Evolutionary conservation across 2,329 filamentous ascomycete genomes (phyloP), one percentile per base, ranked within the genome.

Genomic region (Pyricularia sp.): DNA sequence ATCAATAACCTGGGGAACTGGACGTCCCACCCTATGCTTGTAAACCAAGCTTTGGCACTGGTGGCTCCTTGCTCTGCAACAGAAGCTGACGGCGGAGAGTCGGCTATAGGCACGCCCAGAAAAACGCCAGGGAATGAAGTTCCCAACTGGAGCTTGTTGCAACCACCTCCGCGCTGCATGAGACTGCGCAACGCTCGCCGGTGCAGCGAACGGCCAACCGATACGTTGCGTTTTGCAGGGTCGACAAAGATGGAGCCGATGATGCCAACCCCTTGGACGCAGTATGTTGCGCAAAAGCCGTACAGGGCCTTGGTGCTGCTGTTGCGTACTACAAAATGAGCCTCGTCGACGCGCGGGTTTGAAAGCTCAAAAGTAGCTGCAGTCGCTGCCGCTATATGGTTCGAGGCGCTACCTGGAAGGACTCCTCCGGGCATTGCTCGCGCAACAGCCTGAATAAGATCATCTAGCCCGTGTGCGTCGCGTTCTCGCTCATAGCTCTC

Each of bases 301-400:
- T 97, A 97, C 0, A 98, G 81, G 0, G 92, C 92, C 71, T 93
- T 90, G 0, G 94, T 98, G 77, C 92, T 97, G 80, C 92, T 96
- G 77, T 97, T 98, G 25, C 94, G 88, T 36, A 98, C 94, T 10
- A 97, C 93, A 75, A 94, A 97, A 77, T 98, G 94, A 0, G 89
- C 83, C 78, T 97, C 93, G 69, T 92, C 87, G 31, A 97, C 85
- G 64, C 89, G 86, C 0, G 86, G 82, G 73, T 89, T 88, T 71
- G 85, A 86, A 2, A 97, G 81, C 69, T 93, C 86, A 76, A 98
- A 97, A 0, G 91, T 91, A 65, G 86, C 86, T 0, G 92, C 89
- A 1, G 85, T 89, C 4, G 91, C 88, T 50, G 88, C 87, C 33
- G 86, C 84, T 28, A 63, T 3, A 28, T 63, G 59, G 25, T 63